Conservation (phyloP, 1,284 basidiomycete species). For the Vanrija humicola region DNA sequence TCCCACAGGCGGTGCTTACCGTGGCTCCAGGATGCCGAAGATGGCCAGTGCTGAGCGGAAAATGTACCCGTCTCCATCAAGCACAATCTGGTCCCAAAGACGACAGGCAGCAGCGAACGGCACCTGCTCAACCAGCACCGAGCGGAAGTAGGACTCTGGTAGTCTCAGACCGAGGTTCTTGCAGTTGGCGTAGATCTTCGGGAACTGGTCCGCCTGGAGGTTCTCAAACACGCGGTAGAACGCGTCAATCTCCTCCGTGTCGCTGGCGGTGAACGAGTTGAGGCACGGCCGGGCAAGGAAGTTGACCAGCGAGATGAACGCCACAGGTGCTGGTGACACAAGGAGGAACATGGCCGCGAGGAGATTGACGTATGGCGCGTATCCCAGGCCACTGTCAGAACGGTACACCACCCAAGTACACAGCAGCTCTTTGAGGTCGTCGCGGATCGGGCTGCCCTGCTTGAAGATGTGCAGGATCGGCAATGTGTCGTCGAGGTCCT, state of each 20-base stretch:
- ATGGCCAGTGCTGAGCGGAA: constrained; percentile 76
- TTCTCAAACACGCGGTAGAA: constrained; percentile 50
- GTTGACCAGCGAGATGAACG: constrained; percentile 84
- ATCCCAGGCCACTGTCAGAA: constrained; percentile 79
- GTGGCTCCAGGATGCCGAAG: constrained; percentile 77
- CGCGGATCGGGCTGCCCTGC: constrained; percentile 73
- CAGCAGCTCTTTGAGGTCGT: constrained; percentile 80
- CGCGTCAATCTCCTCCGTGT: constrained; percentile 73
- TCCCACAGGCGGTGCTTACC: constrained; percentile 38
- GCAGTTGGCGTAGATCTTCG: constrained; percentile 94
- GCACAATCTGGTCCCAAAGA: constrained; percentile 66
- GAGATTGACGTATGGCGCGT: constrained; percentile 54
- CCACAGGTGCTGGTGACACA: constrained; percentile 69
- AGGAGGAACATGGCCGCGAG: constrained; percentile 86
- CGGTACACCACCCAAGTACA: constrained; percentile 88
- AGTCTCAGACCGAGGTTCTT: constrained; percentile 60
- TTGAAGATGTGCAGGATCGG: constrained; percentile 84
- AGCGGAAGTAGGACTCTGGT: constrained; percentile 63
- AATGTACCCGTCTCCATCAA: constrained; percentile 55
- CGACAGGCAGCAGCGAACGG: constrained; percentile 82
- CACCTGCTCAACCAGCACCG: constrained; percentile 79
- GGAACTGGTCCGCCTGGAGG: constrained; percentile 59
- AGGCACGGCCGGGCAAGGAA: constrained; percentile 79
- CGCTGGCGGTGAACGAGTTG: constrained; percentile 76
- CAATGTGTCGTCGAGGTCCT: constrained; percentile 75